phyloP scores from a whole-genome alignment of 192 early-diverging fungal genomes.

The Jimgerdemannia flammicorona region DNA sequence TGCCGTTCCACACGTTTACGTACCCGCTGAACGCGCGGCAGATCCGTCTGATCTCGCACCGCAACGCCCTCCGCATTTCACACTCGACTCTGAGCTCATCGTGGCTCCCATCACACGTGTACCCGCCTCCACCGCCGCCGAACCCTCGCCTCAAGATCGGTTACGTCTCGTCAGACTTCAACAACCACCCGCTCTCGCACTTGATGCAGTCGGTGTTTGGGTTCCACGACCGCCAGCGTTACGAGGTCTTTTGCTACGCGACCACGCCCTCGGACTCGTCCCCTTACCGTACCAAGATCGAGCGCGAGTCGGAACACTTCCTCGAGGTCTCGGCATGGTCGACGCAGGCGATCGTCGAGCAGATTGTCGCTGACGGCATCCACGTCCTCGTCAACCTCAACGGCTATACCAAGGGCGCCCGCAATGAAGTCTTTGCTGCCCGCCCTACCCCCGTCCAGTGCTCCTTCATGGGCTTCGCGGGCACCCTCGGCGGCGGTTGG shows the following conservation, averaged over 20 bases:
- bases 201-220: slow-evolving; percentile 96
- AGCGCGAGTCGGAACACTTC: slow-evolving; percentile 75
- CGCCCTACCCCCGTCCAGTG: slow-evolving; percentile 87
- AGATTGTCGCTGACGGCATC: slow-evolving; percentile 70
- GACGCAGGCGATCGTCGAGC: slow-evolving; percentile 71
- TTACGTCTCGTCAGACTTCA: slow-evolving; percentile 91
- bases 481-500: slow-evolving; percentile 85
- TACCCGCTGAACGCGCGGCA: slow-evolving; percentile 83
- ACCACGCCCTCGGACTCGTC: slow-evolving; percentile 77
- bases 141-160: slow-evolving; percentile 71
- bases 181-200: slow-evolving; percentile 90
- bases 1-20: slow-evolving; percentile 95
- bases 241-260: slow-evolving; percentile 80
- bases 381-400: slow-evolving; percentile 92
- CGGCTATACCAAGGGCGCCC: slow-evolving; percentile 95
- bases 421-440: slow-evolving; percentile 92
- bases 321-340: slow-evolving; percentile 72
- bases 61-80: slow-evolving; percentile 80
- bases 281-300: slow-evolving; percentile 77
- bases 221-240: slow-evolving; percentile 74
- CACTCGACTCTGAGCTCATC: slow-evolving; percentile 58
- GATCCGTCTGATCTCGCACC: slow-evolving; percentile 80
- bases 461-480: slow-evolving; percentile 92
- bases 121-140: slow-evolving; percentile 73
- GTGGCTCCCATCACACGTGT: slow-evolving; percentile 64